Evolutionary conservation across 2,329 filamentous ascomycete genomes (phyloP).

Genomic region (Venturia effusa): DNA sequence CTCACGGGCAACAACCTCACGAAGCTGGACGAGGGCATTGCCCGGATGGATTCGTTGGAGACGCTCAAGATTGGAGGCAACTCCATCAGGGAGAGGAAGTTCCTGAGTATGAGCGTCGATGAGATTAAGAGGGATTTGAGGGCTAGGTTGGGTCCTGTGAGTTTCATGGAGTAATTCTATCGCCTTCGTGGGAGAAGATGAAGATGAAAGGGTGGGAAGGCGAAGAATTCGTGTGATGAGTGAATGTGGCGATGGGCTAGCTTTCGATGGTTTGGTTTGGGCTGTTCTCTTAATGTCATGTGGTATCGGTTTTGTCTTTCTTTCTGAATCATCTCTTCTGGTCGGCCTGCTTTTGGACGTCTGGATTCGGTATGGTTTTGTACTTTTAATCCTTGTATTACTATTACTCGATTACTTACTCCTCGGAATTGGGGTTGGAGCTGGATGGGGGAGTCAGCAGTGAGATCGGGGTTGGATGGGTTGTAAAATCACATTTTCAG

Average conservation of each 20-base stretch:
- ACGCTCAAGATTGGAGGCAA: constrained; percentile 78
- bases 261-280: neutral
- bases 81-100: constrained; percentile 78
- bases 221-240: neutral
- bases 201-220: neutral
- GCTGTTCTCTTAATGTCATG: neutral
- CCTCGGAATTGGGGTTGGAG: no score
- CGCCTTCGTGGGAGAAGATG: neutral
- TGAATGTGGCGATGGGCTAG: neutral
- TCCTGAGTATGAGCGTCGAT: constrained; percentile 66
- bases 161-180: neutral
- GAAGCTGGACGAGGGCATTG: constrained; percentile 63
- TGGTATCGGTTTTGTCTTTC: neutral
- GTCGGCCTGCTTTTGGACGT: neutral
- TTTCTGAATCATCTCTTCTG: neutral
- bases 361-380: neutral
- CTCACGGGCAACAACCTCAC: constrained; percentile 78
- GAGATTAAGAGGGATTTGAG: constrained; percentile 68
- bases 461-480: no score
- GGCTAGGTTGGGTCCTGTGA: constrained; percentile 49
- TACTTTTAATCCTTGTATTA: neutral
- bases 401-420: neutral
- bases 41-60: constrained; percentile 65
- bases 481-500: no score
- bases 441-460: neutral